Percentiles rank a stretch among this genome's conserved stretches.
Conservation (phyloP, 2,329 filamentous ascomycete genomes). For the Calonectria hongkongensis region DNA sequence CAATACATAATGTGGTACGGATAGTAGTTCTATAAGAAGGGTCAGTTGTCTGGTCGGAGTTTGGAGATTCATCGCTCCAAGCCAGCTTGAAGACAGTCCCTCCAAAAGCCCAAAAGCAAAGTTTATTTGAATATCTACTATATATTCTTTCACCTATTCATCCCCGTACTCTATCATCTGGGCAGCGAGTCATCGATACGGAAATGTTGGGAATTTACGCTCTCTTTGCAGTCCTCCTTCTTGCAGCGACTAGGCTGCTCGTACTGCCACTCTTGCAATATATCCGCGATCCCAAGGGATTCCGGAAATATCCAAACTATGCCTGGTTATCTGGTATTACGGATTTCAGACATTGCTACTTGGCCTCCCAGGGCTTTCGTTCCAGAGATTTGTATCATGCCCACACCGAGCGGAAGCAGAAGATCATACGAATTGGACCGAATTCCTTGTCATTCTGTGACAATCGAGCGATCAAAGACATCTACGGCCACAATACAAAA, state of each 20-base stretch:
- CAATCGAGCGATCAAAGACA: slow-evolving; percentile 48
- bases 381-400: slow-evolving; percentile 67
- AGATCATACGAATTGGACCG: slow-evolving; percentile 50
- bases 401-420: slow-evolving; percentile 61
- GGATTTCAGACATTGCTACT: slow-evolving; percentile 36
- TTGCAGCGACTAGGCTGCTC: background rate
- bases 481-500: slow-evolving; percentile 66
- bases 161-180: too few relatives aligned
- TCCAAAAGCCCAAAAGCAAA: too few relatives aligned
- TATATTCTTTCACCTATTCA: too few relatives aligned
- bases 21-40: too few relatives aligned
- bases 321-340: slow-evolving; percentile 41
- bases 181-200: background rate
- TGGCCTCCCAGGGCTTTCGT: slow-evolving; percentile 60
- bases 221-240: background rate
- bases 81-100: too few relatives aligned
- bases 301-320: slow-evolving; percentile 44
- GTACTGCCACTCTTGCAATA: slow-evolving; percentile 30
- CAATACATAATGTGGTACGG: too few relatives aligned
- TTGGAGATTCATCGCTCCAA: too few relatives aligned
- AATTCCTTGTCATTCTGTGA: slow-evolving; percentile 47
- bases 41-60: too few relatives aligned
- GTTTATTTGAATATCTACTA: too few relatives aligned
- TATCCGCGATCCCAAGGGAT: slow-evolving; percentile 59
- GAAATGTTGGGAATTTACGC: background rate